Percentiles rank a stretch among this genome's conserved stretches.
These are phyloP conservation scores for Naganishia friedmannii DNA, from an alignment of 768 basidiomycete genomes.

Conservation along the genomic window DNA sequence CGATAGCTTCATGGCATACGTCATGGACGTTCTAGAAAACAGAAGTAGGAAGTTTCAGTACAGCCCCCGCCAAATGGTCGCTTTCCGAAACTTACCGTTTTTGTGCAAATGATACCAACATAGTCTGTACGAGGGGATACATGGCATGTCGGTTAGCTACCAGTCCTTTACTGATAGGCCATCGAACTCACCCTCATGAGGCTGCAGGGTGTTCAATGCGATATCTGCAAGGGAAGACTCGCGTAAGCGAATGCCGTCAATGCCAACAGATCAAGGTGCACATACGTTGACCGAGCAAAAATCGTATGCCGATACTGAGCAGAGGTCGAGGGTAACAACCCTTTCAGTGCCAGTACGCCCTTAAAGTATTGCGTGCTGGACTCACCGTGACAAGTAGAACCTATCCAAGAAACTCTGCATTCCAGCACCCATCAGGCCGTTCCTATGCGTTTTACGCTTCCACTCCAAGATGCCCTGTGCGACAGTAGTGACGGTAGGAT, in stretches of 20 bases:
- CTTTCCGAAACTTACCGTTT: conserved; percentile 56
- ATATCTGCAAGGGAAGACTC: conserved; percentile 62
- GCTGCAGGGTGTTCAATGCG: conserved; percentile 84
- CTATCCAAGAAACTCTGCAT: conserved; percentile 95
- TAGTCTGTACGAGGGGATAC: conserved; percentile 58
- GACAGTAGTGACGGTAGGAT: conserved; percentile 95
- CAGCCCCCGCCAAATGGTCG: conserved; percentile 37
- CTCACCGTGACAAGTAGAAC: conserved; percentile 81
- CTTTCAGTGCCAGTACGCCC: no score
- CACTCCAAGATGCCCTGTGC: conserved; percentile 90
- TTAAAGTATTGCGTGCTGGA: conserved; percentile 59
- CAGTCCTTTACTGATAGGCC: not conserved
- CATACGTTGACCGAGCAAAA: conserved; percentile 92
- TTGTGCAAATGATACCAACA: conserved; percentile 96
- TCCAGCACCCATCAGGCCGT: conserved; percentile 57
- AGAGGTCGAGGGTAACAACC: not conserved
- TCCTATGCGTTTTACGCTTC: conserved; percentile 69
- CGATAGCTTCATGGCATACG: conserved; percentile 96
- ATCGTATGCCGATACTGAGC: conserved; percentile 63
- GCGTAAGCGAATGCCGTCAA: conserved; percentile 5
- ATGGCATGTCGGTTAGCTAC: not conserved
- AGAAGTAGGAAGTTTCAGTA: conserved; percentile 98
- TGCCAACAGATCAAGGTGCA: conserved; percentile 16
- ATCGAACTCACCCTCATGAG: conserved; percentile 59
- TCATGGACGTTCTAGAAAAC: conserved; percentile 87